Evolutionary conservation across 2,329 filamentous ascomycete genomes (phyloP), one percentile per base, ranked within the genome.

Genomic region (Diplodia scrobiculata): DNA sequence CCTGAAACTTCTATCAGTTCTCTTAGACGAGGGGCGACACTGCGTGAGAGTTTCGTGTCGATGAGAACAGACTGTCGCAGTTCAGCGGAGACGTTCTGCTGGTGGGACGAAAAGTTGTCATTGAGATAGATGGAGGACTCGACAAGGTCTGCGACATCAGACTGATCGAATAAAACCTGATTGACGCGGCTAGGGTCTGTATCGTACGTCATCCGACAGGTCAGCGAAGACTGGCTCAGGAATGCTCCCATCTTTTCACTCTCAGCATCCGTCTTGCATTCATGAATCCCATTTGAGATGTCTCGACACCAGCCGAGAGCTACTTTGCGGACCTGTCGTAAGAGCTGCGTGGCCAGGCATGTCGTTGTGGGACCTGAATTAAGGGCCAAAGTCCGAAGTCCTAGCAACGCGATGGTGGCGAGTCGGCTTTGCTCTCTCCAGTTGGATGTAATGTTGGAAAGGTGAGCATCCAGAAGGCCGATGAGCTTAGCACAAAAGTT

Each of bases 121-220:
- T 77, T 73, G 25, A 82, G 73, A 0, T 71, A 69, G 19, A 80
- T 79, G 13, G 70, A 73, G 59, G 77, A 78, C 66, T 79, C 74
- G 0, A 80, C 68, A n/a, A 79, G 73, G 9, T 75, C 69, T 0
- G 77, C 73, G 1, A 78, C 68, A 60, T 76, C 71, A 1, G 70
- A 41, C 1, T 68, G 13, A 0, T 65, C 67, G 0, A 59, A 29
- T 1, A 67, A 21, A 9, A 64, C 9, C 3, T 6, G 17, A 0
- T 34, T 14, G 3, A 64, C 17, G 10, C 36, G 50, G 7, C 13
- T 3, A 4, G 14, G 9, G 13, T 59, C 59, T n/a, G 38, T 25
- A 29, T 58, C 29, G 19, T 58, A 67, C 2, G 66, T 59, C 34
- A 36, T 38, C 17, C 50, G 59, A 51, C 66, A 63, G 3, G 32